These are phyloP conservation scores for Arxiozyma telluris DNA, from an alignment of 1,139 yeast genomes.

Conservation along the genomic window DNA sequence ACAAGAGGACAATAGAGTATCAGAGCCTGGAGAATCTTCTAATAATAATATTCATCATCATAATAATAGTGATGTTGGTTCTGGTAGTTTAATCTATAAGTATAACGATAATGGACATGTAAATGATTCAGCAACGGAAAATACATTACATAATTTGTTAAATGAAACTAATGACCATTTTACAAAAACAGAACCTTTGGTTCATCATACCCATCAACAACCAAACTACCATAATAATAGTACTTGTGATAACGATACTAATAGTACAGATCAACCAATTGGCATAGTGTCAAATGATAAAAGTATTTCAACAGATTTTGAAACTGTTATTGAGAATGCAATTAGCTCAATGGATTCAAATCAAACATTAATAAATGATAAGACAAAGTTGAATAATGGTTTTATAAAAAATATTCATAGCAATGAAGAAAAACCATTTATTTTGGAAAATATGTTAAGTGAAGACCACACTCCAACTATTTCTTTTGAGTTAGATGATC, in stretches of 20 bases:
- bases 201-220: background rate
- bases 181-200: background rate
- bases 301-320: conserved; percentile 5
- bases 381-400: conserved; percentile 2
- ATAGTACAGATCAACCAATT: background rate
- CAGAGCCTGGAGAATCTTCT: background rate
- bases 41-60: background rate
- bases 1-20: too few species aligned
- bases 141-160: conserved; percentile 17
- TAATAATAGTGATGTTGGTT: background rate
- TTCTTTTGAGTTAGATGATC: conserved; percentile 3
- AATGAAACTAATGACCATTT: conserved; percentile 13
- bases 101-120: background rate
- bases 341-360: conserved; percentile 7
- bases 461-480: conserved; percentile 9
- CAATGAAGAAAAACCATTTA: conserved; percentile 13
- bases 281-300: background rate
- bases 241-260: background rate
- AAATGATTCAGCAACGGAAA: conserved; percentile 13
- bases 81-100: background rate
- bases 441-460: conserved; percentile 21
- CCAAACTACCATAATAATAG: conserved; percentile 1
- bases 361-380: conserved; percentile 11
- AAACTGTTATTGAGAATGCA: conserved; percentile 15
- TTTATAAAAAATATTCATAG: conserved; percentile 2